Evolutionary conservation across 2,329 filamentous ascomycete species (phyloP).

Genomic region (Penicillium griseofulvum): DNA sequence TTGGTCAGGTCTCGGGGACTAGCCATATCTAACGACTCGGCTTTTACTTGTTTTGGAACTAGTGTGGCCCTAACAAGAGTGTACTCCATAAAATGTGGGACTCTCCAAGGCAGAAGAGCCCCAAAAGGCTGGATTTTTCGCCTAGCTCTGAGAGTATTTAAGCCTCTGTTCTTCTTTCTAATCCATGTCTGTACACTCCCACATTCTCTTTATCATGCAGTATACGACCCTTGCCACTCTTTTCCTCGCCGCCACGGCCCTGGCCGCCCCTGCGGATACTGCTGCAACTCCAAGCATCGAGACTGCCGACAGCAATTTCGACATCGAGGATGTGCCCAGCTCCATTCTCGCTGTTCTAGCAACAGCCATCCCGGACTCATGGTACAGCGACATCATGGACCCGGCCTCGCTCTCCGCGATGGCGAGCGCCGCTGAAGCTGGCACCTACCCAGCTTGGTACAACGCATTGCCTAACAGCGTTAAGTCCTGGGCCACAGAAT

Average conservation of each 20-base stretch:
- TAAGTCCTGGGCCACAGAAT: conserved; percentile 23
- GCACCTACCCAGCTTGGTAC: conserved; percentile 28
- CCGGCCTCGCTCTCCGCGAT: conserved; percentile 13
- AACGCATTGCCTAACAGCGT: conserved; percentile 23
- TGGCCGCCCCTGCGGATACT: conserved; percentile 18
- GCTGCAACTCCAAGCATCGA: neutral
- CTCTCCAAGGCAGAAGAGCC: neutral
- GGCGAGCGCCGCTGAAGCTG: conserved; percentile 18
- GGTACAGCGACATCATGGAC: conserved; percentile 18
- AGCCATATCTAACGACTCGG: neutral
- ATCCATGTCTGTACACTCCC: neutral
- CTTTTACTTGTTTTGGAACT: conserved; percentile 1
- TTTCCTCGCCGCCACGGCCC: conserved; percentile 21
- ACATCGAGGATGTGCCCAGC: conserved; percentile 8
- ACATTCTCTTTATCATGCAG: conserved; percentile 22
- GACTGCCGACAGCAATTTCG: neutral
- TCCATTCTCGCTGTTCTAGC: conserved; percentile 26
- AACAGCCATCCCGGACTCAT: conserved; percentile 26
- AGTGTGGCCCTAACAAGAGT: neutral
- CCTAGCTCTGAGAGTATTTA: neutral
- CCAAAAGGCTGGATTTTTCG: no score
- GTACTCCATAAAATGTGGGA: neutral
- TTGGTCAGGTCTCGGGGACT: neutral
- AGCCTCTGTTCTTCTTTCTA: neutral
- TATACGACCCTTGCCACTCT: conserved; percentile 24